phyloP scores from a whole-genome alignment of 225 moss, liverwort and hornwort genomes.

The Physcomitrellopsis africana region DNA sequence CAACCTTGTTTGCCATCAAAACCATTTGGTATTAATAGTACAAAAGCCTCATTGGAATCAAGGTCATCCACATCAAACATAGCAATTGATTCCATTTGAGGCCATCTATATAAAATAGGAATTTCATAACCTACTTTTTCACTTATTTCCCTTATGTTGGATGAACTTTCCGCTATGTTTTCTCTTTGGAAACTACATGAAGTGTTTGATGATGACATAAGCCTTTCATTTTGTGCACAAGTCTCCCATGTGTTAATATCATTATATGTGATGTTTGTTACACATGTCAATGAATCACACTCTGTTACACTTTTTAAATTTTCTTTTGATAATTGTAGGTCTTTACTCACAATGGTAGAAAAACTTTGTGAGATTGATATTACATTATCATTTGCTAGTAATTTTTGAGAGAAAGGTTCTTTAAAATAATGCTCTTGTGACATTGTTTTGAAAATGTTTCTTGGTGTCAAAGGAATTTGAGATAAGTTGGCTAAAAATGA shows the following conservation, averaged over 20 bases:
- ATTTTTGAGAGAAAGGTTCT: neutral
- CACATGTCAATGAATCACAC: neutral
- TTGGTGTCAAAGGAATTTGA: neutral
- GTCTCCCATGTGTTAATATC: neutral
- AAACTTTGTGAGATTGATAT: neutral
- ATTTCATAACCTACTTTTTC: neutral
- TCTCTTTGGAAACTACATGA: slow-evolving; percentile 16
- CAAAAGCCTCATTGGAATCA: slow-evolving; percentile 35
- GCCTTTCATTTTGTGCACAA: neutral
- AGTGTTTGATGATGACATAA: slow-evolving; percentile 12
- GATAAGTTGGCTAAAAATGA: neutral
- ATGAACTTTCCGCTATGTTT: slow-evolving; percentile 22
- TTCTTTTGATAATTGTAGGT: slow-evolving; percentile 1
- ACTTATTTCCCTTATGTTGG: neutral
- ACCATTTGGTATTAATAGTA: slow-evolving; percentile 35
- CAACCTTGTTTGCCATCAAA: slow-evolving; percentile 5
- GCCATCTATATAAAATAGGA: slow-evolving; percentile 49
- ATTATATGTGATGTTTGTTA: neutral
- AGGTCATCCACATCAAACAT: slow-evolving; percentile 67
- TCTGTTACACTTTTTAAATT: slow-evolving; percentile 10
- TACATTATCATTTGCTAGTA: slow-evolving; percentile 24
- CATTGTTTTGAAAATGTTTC: slow-evolving; percentile 11
- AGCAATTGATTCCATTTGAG: slow-evolving; percentile 47
- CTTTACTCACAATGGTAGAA: slow-evolving; percentile 1
- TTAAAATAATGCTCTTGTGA: neutral